These are phyloP conservation scores for Leishmania amazonensis DNA, from an alignment of 208 protist species.

Conservation along the genomic window DNA sequence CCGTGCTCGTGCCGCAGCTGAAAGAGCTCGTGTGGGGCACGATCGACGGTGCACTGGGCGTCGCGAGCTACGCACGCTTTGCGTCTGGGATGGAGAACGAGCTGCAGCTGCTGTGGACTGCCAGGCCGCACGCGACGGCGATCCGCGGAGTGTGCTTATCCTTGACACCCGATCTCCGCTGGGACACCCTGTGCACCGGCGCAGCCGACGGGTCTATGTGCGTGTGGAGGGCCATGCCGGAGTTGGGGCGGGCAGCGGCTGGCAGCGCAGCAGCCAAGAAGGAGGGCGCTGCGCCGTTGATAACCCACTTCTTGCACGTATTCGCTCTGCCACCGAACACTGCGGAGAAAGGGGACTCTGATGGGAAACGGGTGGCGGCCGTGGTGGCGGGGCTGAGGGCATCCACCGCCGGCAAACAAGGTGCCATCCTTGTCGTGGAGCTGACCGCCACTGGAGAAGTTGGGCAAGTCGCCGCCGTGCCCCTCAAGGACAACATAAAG, in stretches of 20 bases:
- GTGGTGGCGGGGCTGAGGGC: constrained; percentile 11
- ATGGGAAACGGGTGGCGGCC: not conserved
- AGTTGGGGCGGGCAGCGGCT: not conserved
- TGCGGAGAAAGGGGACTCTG: not conserved
- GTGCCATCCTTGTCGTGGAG: constrained; percentile 12
- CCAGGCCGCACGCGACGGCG: constrained; percentile 26
- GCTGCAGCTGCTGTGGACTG: constrained; percentile 26
- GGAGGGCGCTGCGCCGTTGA: not conserved
- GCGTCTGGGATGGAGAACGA: constrained; percentile 29
- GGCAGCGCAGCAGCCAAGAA: not conserved
- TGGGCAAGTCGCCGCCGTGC: not conserved
- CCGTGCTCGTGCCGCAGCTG: constrained; percentile 49
- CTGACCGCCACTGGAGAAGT: not conserved
- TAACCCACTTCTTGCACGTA: constrained; percentile 17
- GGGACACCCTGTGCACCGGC: constrained; percentile 27
- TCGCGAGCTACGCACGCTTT: constrained; percentile 73
- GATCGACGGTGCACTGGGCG: constrained; percentile 50
- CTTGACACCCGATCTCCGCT: constrained; percentile 15
- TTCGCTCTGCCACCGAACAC: not conserved
- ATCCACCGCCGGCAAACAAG: not conserved
- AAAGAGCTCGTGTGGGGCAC: constrained; percentile 66
- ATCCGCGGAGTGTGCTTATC: constrained; percentile 27
- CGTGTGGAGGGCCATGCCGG: constrained; percentile 9
- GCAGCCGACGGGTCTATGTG: constrained; percentile 30
- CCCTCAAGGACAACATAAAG: not conserved